Percentiles rank a stretch among this genome's conserved stretches.
Conservation (phyloP, 352 stramenopile species). For the Globisporangium solare region DNA sequence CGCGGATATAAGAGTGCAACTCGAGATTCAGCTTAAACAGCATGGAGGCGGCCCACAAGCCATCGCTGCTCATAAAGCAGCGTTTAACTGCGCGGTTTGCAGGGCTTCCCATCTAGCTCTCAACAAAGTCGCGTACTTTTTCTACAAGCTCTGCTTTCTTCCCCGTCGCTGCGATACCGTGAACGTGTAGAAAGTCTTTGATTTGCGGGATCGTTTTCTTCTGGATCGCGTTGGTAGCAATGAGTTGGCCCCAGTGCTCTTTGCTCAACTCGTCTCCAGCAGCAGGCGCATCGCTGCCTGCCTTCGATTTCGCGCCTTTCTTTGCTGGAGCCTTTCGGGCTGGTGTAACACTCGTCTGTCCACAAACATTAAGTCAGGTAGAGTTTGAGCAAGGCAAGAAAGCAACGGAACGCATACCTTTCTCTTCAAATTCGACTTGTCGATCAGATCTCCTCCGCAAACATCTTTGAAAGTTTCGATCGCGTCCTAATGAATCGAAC, state of each 20-base stretch:
- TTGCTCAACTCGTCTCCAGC: conserved; percentile 41
- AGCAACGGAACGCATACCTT: conserved; percentile 24
- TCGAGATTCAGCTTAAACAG: too few species aligned
- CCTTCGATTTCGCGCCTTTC: conserved; percentile 29
- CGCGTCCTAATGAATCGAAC: conserved; percentile 24
- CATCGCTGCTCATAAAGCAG: too few species aligned
- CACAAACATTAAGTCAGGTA: background rate
- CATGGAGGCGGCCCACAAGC: background rate
- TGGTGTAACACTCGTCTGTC: conserved; percentile 23
- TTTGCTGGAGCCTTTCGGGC: conserved; percentile 23
- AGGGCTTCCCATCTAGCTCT: conserved; percentile 1
- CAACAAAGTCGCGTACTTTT: conserved; percentile 39
- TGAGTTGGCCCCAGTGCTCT: conserved; percentile 41
- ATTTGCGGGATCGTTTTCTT: conserved; percentile 74
- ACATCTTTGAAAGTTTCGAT: conserved; percentile 40
- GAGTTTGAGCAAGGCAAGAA: background rate
- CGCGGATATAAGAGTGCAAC: too few species aligned
- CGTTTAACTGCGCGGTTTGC: too few species aligned
- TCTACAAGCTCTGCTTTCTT: conserved; percentile 68
- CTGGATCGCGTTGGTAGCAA: conserved; percentile 42
- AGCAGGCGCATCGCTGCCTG: conserved; percentile 15
- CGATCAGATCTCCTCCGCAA: conserved; percentile 48
- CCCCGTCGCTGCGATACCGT: conserved; percentile 35
- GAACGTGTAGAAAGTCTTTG: conserved; percentile 57
- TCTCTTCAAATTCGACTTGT: conserved; percentile 44